A percentile compares a stretch with the other conserved stretches of the same genome.
Conservation (phyloP, 805 yeast species). For the Tetrapisispora taiwanensis region DNA sequence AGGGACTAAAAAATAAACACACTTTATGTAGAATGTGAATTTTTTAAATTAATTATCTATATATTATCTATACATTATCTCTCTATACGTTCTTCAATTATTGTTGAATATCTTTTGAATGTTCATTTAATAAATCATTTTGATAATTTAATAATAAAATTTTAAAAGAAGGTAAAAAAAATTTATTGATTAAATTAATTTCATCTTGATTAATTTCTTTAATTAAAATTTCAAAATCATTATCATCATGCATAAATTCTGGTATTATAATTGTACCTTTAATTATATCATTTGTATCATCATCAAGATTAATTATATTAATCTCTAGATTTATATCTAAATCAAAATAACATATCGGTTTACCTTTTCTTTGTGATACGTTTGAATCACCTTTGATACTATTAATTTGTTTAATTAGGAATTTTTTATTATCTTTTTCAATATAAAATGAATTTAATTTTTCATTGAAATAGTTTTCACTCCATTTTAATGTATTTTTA, state of each 20-base stretch:
- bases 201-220: conserved; percentile 27
- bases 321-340: conserved; percentile 43
- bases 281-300: conserved; percentile 29
- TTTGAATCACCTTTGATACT: conserved; percentile 64
- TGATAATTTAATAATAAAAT: conserved; percentile 49
- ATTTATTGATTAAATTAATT: conserved; percentile 33
- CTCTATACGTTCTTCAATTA: neutral
- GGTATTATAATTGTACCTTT: conserved; percentile 42
- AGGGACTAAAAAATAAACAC: no score
- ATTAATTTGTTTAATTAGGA: conserved; percentile 32
- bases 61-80: no score
- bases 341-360: conserved; percentile 67
- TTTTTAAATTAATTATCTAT: no score
- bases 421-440: conserved; percentile 9
- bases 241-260: conserved; percentile 72
- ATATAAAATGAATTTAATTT: conserved; percentile 24
- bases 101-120: conserved; percentile 55
- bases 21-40: no score
- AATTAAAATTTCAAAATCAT: conserved; percentile 44
- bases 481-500: conserved; percentile 58
- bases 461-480: conserved; percentile 39
- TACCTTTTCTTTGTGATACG: conserved; percentile 76
- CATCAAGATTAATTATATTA: conserved; percentile 25
- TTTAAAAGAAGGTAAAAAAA: conserved; percentile 44
- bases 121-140: conserved; percentile 47